Evolutionary conservation across 106 monocot species (phyloP).

Genomic region (Apostasia shenzhenica): DNA sequence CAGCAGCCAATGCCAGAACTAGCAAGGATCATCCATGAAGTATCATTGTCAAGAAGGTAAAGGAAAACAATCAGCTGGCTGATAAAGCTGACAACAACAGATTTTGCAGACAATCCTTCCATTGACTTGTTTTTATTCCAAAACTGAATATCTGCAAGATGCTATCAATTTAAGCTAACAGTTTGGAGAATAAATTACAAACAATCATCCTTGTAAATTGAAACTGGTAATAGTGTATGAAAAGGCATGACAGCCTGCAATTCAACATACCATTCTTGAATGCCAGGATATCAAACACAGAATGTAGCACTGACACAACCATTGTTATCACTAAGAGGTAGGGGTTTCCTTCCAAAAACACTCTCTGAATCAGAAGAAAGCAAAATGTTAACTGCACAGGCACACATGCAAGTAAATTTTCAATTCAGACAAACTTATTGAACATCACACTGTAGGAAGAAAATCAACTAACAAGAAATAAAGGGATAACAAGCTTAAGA

Average conservation of each 20-base stretch:
- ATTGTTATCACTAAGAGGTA: conserved; percentile 79
- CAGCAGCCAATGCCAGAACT: conserved; percentile 94
- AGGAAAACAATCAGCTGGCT: conserved; percentile 94
- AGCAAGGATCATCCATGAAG: conserved; percentile 98
- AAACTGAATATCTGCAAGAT: conserved; percentile 87
- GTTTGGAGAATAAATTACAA: not conserved
- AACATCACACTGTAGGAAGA: no score
- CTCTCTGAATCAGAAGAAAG: conserved; percentile 54
- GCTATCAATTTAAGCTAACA: not conserved
- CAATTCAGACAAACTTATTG: no score
- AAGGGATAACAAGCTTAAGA: no score
- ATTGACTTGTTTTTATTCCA: conserved; percentile 99
- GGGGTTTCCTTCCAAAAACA: conserved; percentile 96
- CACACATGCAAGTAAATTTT: no score
- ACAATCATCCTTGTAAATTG: conserved; percentile 1
- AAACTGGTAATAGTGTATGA: not conserved
- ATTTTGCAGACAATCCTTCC: conserved; percentile 98
- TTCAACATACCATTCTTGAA: conserved; percentile 84
- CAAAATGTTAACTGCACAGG: not conserved
- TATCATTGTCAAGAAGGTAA: conserved; percentile 97
- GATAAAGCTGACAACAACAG: conserved; percentile 91
- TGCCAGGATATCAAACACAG: conserved; percentile 90
- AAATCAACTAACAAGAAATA: no score
- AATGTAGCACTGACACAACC: conserved; percentile 87
- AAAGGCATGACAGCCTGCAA: conserved; percentile 3